Evolutionary conservation across 2,329 filamentous ascomycete species (phyloP).

Genomic region (Ceratocystis eucalypticola): DNA sequence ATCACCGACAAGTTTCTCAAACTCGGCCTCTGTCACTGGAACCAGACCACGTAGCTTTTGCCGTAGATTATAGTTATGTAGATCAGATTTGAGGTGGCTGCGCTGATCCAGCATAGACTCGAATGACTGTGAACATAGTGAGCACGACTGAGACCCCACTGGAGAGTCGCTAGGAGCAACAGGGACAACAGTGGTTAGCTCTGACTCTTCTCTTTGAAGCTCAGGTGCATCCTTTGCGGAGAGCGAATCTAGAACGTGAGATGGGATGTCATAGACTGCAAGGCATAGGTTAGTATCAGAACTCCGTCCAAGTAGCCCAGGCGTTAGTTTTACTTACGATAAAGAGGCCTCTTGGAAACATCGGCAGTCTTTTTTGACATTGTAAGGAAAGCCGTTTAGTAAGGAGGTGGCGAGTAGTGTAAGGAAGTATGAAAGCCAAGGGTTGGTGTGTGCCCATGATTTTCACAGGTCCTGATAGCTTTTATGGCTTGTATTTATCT

Average conservation of each 20-base stretch:
- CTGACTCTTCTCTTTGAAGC: constrained; percentile 23
- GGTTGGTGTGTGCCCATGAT: no score
- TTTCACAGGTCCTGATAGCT: background rate
- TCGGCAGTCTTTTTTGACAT: constrained; percentile 15
- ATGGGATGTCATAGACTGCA: constrained; percentile 69
- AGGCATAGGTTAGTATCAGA: background rate
- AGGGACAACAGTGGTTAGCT: constrained; percentile 21
- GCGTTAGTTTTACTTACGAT: constrained; percentile 1
- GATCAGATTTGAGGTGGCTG: constrained; percentile 74
- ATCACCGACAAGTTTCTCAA: constrained; percentile 67
- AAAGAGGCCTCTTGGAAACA: constrained; percentile 14
- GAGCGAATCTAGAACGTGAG: constrained; percentile 56
- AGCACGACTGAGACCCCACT: constrained; percentile 60
- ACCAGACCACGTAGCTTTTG: constrained; percentile 65
- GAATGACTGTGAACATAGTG: constrained; percentile 64
- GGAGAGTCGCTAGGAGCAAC: constrained; percentile 29
- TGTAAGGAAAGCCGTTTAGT: background rate
- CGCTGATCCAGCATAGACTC: constrained; percentile 65
- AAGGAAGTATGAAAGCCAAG: no score
- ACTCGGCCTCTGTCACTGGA: constrained; percentile 65
- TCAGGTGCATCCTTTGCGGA: constrained; percentile 31
- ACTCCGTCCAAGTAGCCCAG: background rate
- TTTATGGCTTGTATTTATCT: background rate
- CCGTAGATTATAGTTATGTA: constrained; percentile 90
- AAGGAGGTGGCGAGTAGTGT: no score